A percentile compares a stretch with the other conserved stretches of the same genome.
Conservation (phyloP, 2,329 filamentous ascomycete species). For the Phialophora expanda region DNA sequence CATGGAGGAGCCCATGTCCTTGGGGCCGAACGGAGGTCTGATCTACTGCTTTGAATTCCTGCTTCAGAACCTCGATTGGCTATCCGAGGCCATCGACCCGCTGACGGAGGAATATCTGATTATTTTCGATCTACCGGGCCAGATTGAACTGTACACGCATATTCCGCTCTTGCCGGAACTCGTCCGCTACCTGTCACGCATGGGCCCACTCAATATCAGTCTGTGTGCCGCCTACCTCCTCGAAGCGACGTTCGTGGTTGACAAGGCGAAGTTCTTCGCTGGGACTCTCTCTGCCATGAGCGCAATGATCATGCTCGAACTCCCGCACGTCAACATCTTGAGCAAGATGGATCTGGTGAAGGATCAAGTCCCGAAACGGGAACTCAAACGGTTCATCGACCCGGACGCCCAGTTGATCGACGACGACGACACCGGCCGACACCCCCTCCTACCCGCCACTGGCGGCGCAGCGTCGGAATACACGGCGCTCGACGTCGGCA, state of each 20-base stretch:
- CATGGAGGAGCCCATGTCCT: slow-evolving; percentile 86
- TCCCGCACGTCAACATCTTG: slow-evolving; percentile 94
- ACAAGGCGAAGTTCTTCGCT: slow-evolving; percentile 96
- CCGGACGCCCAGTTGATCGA: slow-evolving; percentile 83
- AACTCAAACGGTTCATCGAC: slow-evolving; percentile 87
- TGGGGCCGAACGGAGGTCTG: slow-evolving; percentile 89
- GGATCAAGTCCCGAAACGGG: slow-evolving; percentile 82
- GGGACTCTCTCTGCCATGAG: slow-evolving; percentile 96
- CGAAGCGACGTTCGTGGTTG: slow-evolving; percentile 93
- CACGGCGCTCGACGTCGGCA: slow-evolving; percentile 52
- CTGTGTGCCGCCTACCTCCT: slow-evolving; percentile 93
- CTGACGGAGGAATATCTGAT: slow-evolving; percentile 95
- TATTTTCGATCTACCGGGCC: slow-evolving; percentile 97
- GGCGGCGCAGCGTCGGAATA: slow-evolving; percentile 44
- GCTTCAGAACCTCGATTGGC: slow-evolving; percentile 90
- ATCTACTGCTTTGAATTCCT: slow-evolving; percentile 98
- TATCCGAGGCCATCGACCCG: slow-evolving; percentile 81
- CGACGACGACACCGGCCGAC: slow-evolving; percentile 69
- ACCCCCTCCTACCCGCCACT: slow-evolving; percentile 31
- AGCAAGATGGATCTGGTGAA: slow-evolving; percentile 98
- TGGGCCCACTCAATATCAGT: slow-evolving; percentile 82
- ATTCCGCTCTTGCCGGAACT: slow-evolving; percentile 88
- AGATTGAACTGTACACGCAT: slow-evolving; percentile 98
- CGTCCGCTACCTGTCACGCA: slow-evolving; percentile 77
- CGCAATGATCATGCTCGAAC: slow-evolving; percentile 97